Evolutionary conservation across 2,329 filamentous ascomycete genomes (phyloP).

Genomic region (Sarocladium kiliense): DNA sequence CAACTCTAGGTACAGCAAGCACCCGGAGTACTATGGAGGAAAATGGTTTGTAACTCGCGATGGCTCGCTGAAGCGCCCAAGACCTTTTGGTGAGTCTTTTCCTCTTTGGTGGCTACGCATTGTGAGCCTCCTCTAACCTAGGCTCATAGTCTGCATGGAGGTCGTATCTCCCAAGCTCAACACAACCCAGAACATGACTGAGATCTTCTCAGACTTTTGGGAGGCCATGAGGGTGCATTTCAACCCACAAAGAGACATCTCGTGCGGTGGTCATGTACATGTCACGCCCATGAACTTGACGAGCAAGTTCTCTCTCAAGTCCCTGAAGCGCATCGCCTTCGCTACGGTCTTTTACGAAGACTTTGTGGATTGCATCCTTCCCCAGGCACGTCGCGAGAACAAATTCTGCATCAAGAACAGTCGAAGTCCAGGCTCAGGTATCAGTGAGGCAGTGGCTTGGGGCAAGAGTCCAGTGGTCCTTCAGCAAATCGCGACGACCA

Average conservation of each 20-base stretch:
- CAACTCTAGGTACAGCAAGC: slow-evolving; percentile 33
- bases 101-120: background rate
- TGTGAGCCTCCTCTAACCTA: too few species aligned
- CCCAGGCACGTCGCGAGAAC: slow-evolving; percentile 27
- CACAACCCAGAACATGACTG: slow-evolving; percentile 25
- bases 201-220: slow-evolving; percentile 33
- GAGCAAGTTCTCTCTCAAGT: slow-evolving; percentile 28
- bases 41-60: slow-evolving; percentile 37
- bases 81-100: slow-evolving; percentile 25
- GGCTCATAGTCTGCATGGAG: slow-evolving; percentile 37
- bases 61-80: slow-evolving; percentile 31
- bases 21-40: slow-evolving; percentile 35
- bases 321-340: slow-evolving; percentile 32
- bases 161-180: slow-evolving; percentile 34
- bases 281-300: slow-evolving; percentile 28
- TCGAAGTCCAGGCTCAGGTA: slow-evolving; percentile 24
- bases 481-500: slow-evolving; percentile 23
- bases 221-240: slow-evolving; percentile 37
- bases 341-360: slow-evolving; percentile 29
- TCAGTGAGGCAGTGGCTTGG: slow-evolving; percentile 21
- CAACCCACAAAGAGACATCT: slow-evolving; percentile 27
- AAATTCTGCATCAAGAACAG: slow-evolving; percentile 30
- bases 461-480: slow-evolving; percentile 22
- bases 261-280: slow-evolving; percentile 35
- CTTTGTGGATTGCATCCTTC: slow-evolving; percentile 26